Evolutionary conservation across 768 basidiomycete genomes (phyloP).

Genomic region (Melanogaster broomeanus): DNA sequence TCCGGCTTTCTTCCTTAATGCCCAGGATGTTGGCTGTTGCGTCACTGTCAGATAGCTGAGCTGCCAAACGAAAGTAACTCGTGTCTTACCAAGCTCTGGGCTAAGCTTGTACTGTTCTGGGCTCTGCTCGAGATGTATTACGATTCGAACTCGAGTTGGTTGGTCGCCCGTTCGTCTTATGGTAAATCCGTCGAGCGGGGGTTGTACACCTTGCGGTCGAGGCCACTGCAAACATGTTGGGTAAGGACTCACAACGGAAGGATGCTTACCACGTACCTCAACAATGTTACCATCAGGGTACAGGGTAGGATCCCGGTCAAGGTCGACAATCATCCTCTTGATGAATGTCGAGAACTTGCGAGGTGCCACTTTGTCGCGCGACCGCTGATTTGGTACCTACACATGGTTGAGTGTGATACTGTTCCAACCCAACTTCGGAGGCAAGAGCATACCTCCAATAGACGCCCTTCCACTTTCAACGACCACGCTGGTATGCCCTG

Average conservation of each 20-base stretch:
- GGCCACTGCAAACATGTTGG: slow-evolving; percentile 52
- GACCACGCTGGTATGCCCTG: slow-evolving; percentile 90
- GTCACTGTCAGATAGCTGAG: slow-evolving; percentile 4
- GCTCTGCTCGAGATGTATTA: slow-evolving; percentile 84
- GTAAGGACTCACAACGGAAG: not conserved
- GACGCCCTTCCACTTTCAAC: slow-evolving; percentile 82
- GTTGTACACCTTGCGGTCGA: slow-evolving; percentile 51
- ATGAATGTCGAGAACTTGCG: slow-evolving; percentile 88
- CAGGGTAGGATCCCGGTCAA: slow-evolving; percentile 79
- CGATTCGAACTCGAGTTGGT: slow-evolving; percentile 74
- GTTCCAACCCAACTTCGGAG: not conserved
- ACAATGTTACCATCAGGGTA: slow-evolving; percentile 88
- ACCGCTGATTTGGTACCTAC: slow-evolving; percentile 61
- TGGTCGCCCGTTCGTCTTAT: slow-evolving; percentile 79
- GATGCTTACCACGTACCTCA: slow-evolving; percentile 54
- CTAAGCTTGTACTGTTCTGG: slow-evolving; percentile 85
- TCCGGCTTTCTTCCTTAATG: slow-evolving; percentile 82
- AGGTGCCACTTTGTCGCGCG: slow-evolving; percentile 58
- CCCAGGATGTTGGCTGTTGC: slow-evolving; percentile 61
- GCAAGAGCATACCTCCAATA: slow-evolving; percentile 67
- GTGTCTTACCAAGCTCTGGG: slow-evolving; percentile 66
- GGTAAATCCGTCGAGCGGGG: slow-evolving; percentile 84
- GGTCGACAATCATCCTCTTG: slow-evolving; percentile 81
- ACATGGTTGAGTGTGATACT: not conserved
- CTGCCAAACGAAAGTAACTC: not conserved